Percentiles rank a stretch among this genome's conserved stretches.
phyloP scores from a whole-genome alignment of 495 filamentous ascomycete genomes.

The Xylaria curta region DNA sequence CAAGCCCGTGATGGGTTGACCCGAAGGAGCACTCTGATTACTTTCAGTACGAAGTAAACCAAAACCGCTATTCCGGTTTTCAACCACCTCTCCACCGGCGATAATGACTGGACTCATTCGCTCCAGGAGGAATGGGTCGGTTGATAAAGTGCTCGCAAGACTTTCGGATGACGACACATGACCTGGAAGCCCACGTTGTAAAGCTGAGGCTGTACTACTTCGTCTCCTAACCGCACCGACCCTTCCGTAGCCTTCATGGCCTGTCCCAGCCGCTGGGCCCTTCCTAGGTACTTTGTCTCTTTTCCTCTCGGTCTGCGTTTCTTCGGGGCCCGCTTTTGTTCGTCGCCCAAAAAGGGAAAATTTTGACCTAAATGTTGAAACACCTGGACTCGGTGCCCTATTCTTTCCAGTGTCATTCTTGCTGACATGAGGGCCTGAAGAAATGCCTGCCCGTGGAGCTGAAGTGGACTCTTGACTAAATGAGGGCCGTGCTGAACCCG shows the following conservation, averaged over 20 bases:
- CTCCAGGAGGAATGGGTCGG: constrained; percentile 66
- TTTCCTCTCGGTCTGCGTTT: constrained; percentile 55
- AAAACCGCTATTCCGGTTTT: constrained; percentile 61
- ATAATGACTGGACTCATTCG: constrained; percentile 89
- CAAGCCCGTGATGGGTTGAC: constrained; percentile 60
- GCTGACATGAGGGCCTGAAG: constrained; percentile 30
- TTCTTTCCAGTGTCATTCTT: constrained; percentile 44
- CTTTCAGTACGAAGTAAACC: constrained; percentile 68
- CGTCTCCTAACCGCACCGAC: constrained; percentile 65
- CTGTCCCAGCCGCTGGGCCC: constrained; percentile 90
- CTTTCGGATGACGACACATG: constrained; percentile 57
- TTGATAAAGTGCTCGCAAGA: constrained; percentile 46
- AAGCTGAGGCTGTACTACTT: constrained; percentile 59
- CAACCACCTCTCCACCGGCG: constrained; percentile 70
- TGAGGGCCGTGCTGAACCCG: constrained; percentile 38
- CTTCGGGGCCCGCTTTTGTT: constrained; percentile 68
- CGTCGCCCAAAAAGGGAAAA: constrained; percentile 82
- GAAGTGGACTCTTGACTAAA: constrained; percentile 47
- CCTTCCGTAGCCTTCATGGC: constrained; percentile 92
- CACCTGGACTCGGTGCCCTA: constrained; percentile 57
- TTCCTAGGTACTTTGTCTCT: constrained; percentile 68
- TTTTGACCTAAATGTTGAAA: constrained; percentile 53
- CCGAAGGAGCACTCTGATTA: constrained; percentile 60
- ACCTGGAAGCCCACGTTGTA: constrained; percentile 54
- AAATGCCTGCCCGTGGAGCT: constrained; percentile 40